These are phyloP conservation scores for Penicillium sp. DNA, from an alignment of 2,329 filamentous ascomycete genomes.

Conservation along the genomic window DNA sequence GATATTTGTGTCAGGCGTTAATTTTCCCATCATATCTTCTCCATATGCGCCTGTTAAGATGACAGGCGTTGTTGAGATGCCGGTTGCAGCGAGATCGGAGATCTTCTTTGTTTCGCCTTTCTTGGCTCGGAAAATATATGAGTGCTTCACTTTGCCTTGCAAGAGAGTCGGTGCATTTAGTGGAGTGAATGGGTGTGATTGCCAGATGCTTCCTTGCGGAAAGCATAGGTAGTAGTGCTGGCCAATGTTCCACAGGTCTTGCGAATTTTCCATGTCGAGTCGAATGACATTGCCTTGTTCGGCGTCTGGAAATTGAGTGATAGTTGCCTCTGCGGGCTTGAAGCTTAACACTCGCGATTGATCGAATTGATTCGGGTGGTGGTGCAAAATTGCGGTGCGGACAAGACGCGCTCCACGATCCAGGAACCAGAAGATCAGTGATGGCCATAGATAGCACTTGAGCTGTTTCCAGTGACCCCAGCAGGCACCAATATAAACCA, in stretches of 20 bases:
- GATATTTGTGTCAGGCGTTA: slow-evolving; percentile 49
- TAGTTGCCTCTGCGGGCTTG: slow-evolving; percentile 41
- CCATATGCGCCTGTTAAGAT: slow-evolving; percentile 69
- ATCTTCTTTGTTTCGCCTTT: slow-evolving; percentile 34
- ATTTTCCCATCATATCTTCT: slow-evolving; percentile 50
- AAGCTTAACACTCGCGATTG: slow-evolving; percentile 34
- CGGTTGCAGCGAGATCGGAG: slow-evolving; percentile 24
- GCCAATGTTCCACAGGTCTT: slow-evolving; percentile 66
- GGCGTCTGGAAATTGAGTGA: slow-evolving; percentile 59
- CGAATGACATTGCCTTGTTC: slow-evolving; percentile 67
- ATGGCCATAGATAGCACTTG: slow-evolving; percentile 70
- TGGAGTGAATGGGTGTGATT: slow-evolving; percentile 73
- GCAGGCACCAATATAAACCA: slow-evolving; percentile 74
- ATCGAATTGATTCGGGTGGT: slow-evolving; percentile 15
- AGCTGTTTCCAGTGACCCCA: slow-evolving; percentile 75
- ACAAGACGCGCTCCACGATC: slow-evolving; percentile 65
- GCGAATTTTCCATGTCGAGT: slow-evolving; percentile 66
- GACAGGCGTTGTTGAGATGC: slow-evolving; percentile 53
- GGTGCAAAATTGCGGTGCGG: slow-evolving; percentile 64
- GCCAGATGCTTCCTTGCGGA: slow-evolving; percentile 68
- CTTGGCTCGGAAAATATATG: slow-evolving; percentile 56
- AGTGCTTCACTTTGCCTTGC: slow-evolving; percentile 26
- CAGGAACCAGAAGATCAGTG: slow-evolving; percentile 66
- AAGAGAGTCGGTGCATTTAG: slow-evolving; percentile 56
- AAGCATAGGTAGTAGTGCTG: slow-evolving; percentile 76